Evolutionary conservation across 306 rosid species (phyloP), one percentile per base, ranked within the genome.

Genomic region (Cicer pinnatifidum): DNA sequence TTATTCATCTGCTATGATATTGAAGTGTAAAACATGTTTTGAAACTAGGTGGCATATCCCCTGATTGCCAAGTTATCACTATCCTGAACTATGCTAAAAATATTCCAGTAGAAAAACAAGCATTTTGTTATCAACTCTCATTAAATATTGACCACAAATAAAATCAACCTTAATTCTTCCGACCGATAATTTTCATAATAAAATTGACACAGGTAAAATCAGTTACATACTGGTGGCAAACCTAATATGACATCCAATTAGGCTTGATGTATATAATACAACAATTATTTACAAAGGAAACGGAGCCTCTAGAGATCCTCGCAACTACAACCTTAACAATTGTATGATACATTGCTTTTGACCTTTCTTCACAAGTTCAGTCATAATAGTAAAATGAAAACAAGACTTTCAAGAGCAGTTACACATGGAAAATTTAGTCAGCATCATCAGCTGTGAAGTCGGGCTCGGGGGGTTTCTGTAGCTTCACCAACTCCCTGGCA

Each of bases 401-500:
- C 82, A 61, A 81, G 71, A 57, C 72, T 78, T 64, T 68, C 50
- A 46, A 56, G 52, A 72, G 64, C 67, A 67, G 59, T 77, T 64
- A 78, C 71, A 63, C 48, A 45, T 75, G 58, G 41, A 78, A 77
- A 69, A 9, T 72, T 75, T 79, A 91, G 67, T 89, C 95, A 3
- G 91, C 90, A 79, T 85, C 97, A 79, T 86, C 99, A 17, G 86
- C 96, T 17, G 88, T 88, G 54, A 94, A 94, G 83, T 94, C 99
- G 5, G 99, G 99, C 79, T 94, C 99, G 0, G 99, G 97, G 67
- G 99, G 99, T 85, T 94, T 94, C 78, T 89, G 99, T 58, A 91
- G 84, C 70, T 86, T 91, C 72, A 94, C 89, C 58, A 94, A 84
- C 51, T 91, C 99, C 63, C 91, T 80, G 13, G 99, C 95, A 38